Evolutionary conservation across 192 early-diverging fungal genomes (phyloP).

Genomic region (Gaertneriomyces sp.): DNA sequence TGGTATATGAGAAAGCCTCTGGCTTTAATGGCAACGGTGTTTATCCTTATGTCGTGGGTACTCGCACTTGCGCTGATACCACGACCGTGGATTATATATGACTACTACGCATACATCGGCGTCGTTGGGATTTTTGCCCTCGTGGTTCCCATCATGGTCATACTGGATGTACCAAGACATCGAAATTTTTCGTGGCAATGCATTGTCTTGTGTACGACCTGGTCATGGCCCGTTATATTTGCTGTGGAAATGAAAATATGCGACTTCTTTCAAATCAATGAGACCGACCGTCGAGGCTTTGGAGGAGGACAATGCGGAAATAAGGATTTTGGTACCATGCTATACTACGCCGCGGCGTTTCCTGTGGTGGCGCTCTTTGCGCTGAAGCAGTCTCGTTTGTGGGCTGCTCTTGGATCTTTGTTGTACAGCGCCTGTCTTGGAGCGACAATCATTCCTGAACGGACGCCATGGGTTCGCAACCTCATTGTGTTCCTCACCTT

Average conservation of each 20-base stretch:
- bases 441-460: constrained; percentile 10
- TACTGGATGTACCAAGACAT: constrained; percentile 15
- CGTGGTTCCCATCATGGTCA: constrained; percentile 8
- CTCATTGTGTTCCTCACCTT: constrained; percentile 14
- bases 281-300: neutral
- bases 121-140: constrained; percentile 9
- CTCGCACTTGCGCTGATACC: constrained; percentile 13
- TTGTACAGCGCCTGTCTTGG: neutral
- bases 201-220: constrained; percentile 3
- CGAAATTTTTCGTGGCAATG: constrained; percentile 12
- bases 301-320: constrained; percentile 21
- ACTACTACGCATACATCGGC: constrained; percentile 12
- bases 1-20: constrained; percentile 24
- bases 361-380: constrained; percentile 11
- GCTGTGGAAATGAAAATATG: constrained; percentile 22
- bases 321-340: constrained; percentile 16
- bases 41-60: constrained; percentile 15
- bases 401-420: constrained; percentile 1
- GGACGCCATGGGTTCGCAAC: constrained; percentile 2
- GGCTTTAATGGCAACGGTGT: constrained; percentile 17
- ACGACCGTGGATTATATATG: constrained; percentile 18
- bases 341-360: constrained; percentile 24
- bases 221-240: constrained; percentile 15
- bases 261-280: constrained; percentile 3
- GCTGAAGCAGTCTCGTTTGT: constrained; percentile 17